Conservation (phyloP, 805 yeast species). For the Metschnikowia kofuensis region DNA sequence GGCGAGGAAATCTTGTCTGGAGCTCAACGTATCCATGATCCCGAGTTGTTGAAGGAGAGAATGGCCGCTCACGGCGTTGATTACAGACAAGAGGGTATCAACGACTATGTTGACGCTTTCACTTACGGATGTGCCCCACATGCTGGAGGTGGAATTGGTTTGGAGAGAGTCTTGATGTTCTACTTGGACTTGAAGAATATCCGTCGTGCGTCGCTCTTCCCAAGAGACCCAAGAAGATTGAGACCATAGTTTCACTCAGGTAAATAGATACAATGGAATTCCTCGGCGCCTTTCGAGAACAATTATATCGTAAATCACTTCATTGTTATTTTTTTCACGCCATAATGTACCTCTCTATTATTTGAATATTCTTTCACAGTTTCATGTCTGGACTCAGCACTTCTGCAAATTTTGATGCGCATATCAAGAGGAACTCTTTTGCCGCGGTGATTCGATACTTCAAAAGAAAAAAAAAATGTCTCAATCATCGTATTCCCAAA, state of each 20-base stretch:
- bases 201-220: constrained; percentile 98
- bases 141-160: constrained; percentile 99
- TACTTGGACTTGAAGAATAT: constrained; percentile 95
- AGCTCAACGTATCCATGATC: constrained; percentile 98
- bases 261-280: background rate
- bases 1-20: constrained; percentile 99
- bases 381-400: too few relatives aligned
- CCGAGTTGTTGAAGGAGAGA: constrained; percentile 76
- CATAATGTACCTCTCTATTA: too few relatives aligned
- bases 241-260: constrained; percentile 54
- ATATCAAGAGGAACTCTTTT: too few relatives aligned
- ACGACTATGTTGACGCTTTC: constrained; percentile 91
- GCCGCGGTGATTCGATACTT: too few relatives aligned
- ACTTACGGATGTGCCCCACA: constrained; percentile 96
- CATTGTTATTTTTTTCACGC: too few relatives aligned
- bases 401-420: too few relatives aligned
- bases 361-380: too few relatives aligned
- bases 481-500: too few relatives aligned
- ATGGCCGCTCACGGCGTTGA: constrained; percentile 81
- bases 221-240: constrained; percentile 95
- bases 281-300: background rate
- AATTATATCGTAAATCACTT: too few relatives aligned
- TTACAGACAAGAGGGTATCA: constrained; percentile 75
- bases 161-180: constrained; percentile 98
- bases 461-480: too few relatives aligned